These are phyloP conservation scores for Penicillium bovifimosum DNA, from an alignment of 495 filamentous ascomycete genomes.

Conservation along the genomic window DNA sequence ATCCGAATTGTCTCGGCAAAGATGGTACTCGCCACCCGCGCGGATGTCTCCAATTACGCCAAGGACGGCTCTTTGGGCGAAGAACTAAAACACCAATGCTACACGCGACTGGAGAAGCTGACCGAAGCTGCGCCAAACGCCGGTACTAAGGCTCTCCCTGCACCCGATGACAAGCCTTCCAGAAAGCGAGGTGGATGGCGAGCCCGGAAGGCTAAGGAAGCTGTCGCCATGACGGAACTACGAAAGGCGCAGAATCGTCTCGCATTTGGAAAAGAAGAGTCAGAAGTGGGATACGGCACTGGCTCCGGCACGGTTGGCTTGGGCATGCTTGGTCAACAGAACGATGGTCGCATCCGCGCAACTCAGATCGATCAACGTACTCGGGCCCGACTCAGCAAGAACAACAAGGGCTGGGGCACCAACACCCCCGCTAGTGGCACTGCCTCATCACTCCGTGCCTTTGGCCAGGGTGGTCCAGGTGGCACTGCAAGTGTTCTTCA, in stretches of 20 bases:
- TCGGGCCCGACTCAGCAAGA: conserved; percentile 84
- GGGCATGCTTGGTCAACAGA: conserved; percentile 88
- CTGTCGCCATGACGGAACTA: conserved; percentile 92
- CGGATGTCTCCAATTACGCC: conserved; percentile 79
- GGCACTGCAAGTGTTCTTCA: conserved; percentile 63
- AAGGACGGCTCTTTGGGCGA: conserved; percentile 80
- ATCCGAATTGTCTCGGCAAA: conserved; percentile 95
- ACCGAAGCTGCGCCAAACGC: conserved; percentile 92
- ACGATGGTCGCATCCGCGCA: conserved; percentile 80
- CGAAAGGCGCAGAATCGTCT: conserved; percentile 95
- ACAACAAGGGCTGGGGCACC: conserved; percentile 92
- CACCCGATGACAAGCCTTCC: conserved; percentile 91
- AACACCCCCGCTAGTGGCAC: conserved; percentile 57
- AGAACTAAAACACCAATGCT: conserved; percentile 75
- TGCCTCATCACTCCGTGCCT: conserved; percentile 72
- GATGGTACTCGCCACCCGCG: conserved; percentile 82
- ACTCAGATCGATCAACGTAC: conserved; percentile 91
- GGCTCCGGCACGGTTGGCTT: conserved; percentile 83
- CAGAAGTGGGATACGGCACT: conserved; percentile 85
- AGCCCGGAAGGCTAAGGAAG: conserved; percentile 94
- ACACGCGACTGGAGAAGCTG: conserved; percentile 86
- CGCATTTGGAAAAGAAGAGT: conserved; percentile 93
- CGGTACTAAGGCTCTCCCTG: conserved; percentile 79
- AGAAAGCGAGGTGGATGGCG: conserved; percentile 88
- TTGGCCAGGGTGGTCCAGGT: conserved; percentile 56